Base-by-base conservation (phyloP, 2,329 filamentous ascomycete species). In the Fusarium dlaminii region DNA sequence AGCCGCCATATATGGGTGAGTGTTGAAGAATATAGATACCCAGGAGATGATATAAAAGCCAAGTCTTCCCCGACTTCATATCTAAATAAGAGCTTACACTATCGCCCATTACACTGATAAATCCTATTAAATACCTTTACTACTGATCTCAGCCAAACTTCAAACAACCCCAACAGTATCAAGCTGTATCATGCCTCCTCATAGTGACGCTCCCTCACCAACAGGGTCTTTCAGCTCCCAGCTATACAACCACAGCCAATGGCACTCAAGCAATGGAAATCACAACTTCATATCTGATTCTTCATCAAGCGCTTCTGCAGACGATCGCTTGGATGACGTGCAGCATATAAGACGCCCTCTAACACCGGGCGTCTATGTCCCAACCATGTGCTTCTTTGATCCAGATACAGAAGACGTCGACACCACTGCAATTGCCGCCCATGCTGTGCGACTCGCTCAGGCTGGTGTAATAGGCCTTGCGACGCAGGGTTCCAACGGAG, bases 401-500 rank as follows among this genome's bases (percentile, higher is more conserved):
- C 82, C 86, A 5, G 86, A 84, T 29, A 88, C 87, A 3, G 92
- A 94, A 80, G 89, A 94, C 63, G 83, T 94, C 63, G 92, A 94
- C 78, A 85, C 88, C 18, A 82, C 85, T 40, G 89, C 90, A 43
- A 90, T 91, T 66, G 86, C 88, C 55, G 87, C 85, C 58, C 86
- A 89, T 79, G 90, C 92, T 42, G 88, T 93, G 59, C 90, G 91
- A 77, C 89, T 96, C n/a, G 93, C 92, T 52, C 87, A 90, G 77
- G 89, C 92, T 34, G 93, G 93, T 72, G 89, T 95, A 46, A 88
- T 91, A 22, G 93, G 93, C 27, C 87, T 96, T 52, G 92, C 93
- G 55, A 93, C 92, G 17, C 93, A 95, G 81, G 93, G 93, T 52
- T 94, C 92, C 79, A 96, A 96, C 79, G 93, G 93, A 77, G 94